Conservation (phyloP, 768 basidiomycete species). For the Mycena polygramma region DNA sequence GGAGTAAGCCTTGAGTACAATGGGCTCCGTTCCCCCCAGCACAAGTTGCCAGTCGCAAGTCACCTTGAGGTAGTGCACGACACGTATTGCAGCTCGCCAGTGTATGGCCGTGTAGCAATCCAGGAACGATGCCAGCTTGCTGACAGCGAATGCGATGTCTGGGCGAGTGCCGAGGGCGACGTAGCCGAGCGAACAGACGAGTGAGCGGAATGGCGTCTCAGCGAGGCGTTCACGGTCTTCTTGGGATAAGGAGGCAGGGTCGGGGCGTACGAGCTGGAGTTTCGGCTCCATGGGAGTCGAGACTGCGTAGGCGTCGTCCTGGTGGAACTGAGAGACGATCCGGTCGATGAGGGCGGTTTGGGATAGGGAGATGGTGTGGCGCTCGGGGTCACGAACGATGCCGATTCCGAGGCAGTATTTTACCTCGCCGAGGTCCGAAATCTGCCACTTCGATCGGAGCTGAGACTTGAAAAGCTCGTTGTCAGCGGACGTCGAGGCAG, state of each 20-base stretch:
- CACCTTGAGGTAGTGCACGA: too few species aligned
- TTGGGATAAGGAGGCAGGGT: too few species aligned
- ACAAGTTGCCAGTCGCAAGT: constrained; percentile 44
- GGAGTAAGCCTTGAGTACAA: not conserved
- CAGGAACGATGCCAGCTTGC: too few species aligned
- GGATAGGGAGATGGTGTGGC: too few species aligned
- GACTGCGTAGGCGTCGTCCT: constrained; percentile 15
- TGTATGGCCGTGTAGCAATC: constrained; percentile 24
- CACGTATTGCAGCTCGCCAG: constrained; percentile 49
- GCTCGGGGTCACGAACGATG: not conserved
- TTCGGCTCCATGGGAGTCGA: too few species aligned
- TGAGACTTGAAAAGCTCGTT: not conserved
- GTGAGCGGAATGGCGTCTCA: too few species aligned
- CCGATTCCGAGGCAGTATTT: not conserved
- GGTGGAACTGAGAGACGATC: constrained; percentile 45
- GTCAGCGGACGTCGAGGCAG: not conserved
- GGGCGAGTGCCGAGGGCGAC: too few species aligned
- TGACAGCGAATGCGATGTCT: too few species aligned
- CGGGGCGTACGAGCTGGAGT: too few species aligned
- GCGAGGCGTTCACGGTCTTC: too few species aligned
- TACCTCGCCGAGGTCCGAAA: not conserved
- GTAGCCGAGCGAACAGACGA: too few species aligned
- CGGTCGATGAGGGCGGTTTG: constrained; percentile 1
- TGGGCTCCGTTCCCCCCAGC: not conserved
- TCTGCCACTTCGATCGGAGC: not conserved